Percentiles rank a stretch among this genome's conserved stretches.
These are phyloP conservation scores for Penicillium argentinense DNA, from an alignment of 495 filamentous ascomycete genomes.

Conservation along the genomic window DNA sequence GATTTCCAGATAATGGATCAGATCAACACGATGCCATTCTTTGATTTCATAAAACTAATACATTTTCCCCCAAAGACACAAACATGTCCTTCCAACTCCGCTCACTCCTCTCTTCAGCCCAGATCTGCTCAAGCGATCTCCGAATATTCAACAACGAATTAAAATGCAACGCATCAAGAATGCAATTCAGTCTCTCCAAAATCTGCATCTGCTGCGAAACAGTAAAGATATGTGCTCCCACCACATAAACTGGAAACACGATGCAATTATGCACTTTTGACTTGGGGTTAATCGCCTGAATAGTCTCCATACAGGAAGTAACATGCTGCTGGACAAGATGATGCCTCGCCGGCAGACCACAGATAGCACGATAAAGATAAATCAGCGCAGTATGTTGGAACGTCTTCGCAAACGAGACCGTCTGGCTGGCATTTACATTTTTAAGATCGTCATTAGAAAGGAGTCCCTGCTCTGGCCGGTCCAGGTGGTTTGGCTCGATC, in stretches of 20 bases:
- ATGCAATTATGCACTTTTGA: slow-evolving; percentile 21
- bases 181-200: slow-evolving; percentile 13
- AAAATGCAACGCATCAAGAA: slow-evolving; percentile 14
- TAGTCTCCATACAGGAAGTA: slow-evolving; percentile 13
- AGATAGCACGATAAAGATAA: slow-evolving; percentile 20
- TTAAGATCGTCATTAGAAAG: slow-evolving; percentile 6
- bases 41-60: slow-evolving; percentile 20
- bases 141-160: slow-evolving; percentile 16
- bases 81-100: slow-evolving; percentile 18
- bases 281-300: slow-evolving; percentile 11
- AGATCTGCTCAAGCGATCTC: slow-evolving; percentile 10
- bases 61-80: slow-evolving; percentile 12
- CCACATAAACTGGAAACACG: slow-evolving; percentile 20
- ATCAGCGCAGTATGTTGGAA: slow-evolving; percentile 22
- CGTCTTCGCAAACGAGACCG: slow-evolving; percentile 14
- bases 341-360: slow-evolving; percentile 17
- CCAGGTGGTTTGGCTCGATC: slow-evolving; percentile 7
- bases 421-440: slow-evolving; percentile 7
- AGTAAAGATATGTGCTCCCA: slow-evolving; percentile 17
- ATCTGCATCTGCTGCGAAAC: slow-evolving; percentile 13
- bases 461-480: slow-evolving; percentile 7
- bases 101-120: slow-evolving; percentile 9
- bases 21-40: no score
- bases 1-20: background rate
- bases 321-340: slow-evolving; percentile 21